A percentile compares a stretch with the other conserved stretches of the same genome.
Evolutionary conservation across 1,284 basidiomycete species (phyloP).

Genomic region (Ganoderma lingzhi): DNA sequence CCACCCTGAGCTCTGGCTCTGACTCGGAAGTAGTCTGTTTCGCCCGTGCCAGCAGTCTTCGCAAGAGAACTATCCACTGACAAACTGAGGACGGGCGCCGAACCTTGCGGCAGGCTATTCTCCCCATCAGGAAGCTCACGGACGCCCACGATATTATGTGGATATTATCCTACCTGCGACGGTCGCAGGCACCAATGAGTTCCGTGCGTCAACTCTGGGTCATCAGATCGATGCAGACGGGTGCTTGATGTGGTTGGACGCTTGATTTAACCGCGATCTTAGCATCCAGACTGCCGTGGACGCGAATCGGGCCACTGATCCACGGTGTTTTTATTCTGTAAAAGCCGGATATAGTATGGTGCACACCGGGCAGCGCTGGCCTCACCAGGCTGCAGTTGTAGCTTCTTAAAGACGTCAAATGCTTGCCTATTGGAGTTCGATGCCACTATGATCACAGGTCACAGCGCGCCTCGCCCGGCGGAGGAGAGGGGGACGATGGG

Average conservation of each 20-base stretch:
- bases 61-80: not conserved
- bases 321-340: not conserved
- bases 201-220: not conserved
- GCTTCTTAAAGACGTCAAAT: not conserved
- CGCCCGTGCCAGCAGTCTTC: not conserved
- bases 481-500: not conserved
- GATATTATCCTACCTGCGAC: not conserved
- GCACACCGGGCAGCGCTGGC: not conserved
- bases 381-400: not conserved
- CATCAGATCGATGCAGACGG: not conserved
- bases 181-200: not conserved
- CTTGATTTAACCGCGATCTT: not conserved
- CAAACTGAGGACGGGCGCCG: not conserved
- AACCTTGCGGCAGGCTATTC: not conserved
- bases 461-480: conserved; percentile 6
- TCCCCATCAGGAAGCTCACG: not conserved
- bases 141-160: not conserved
- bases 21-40: conserved; percentile 1
- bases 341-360: not conserved
- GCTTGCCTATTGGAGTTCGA: not conserved
- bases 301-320: not conserved
- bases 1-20: too few relatives aligned
- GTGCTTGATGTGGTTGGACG: conserved; percentile 1
- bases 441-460: not conserved
- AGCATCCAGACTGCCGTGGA: not conserved